Percentiles rank a stretch among this genome's conserved stretches.
phyloP scores from a whole-genome alignment of 2,329 filamentous ascomycete species.

The Colletotrichum australisinense region DNA sequence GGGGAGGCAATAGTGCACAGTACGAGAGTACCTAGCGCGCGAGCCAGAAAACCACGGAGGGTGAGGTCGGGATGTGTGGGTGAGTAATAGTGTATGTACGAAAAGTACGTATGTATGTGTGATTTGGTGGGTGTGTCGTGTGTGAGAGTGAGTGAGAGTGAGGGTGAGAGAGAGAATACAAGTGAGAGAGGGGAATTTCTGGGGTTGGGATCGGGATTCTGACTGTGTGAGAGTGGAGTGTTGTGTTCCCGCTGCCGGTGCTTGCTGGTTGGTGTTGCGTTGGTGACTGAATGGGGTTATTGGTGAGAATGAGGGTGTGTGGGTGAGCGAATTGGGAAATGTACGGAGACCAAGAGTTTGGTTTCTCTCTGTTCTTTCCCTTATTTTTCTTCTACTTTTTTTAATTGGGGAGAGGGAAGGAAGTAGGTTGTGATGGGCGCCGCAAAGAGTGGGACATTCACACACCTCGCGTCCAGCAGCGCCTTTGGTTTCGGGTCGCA shows the following conservation, averaged over 20 bases:
- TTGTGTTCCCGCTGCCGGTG: conserved; percentile 21
- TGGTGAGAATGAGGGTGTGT: not conserved
- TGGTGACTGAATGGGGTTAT: conserved; percentile 10
- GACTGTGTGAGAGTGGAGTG: conserved; percentile 2
- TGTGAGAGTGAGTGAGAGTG: not conserved
- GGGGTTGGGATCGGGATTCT: conserved; percentile 15
- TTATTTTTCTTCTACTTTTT: not conserved
- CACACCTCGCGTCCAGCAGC: not conserved
- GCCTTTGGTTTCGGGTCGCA: not conserved
- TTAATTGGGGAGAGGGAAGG: not conserved
- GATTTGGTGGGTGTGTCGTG: not conserved
- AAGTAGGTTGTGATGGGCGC: not conserved
- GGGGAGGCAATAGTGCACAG: conserved; percentile 25
- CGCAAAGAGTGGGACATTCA: conserved; percentile 11
- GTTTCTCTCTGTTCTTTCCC: not conserved
- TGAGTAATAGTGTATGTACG: too few species aligned
- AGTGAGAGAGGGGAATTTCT: not conserved
- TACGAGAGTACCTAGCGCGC: conserved; percentile 9
- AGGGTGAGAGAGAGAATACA: too few species aligned
- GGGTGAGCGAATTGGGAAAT: not conserved
- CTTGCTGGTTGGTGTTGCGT: conserved; percentile 6
- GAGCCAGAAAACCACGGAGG: not conserved
- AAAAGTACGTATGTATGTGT: too few species aligned
- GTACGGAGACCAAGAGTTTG: conserved; percentile 7
- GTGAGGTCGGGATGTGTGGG: not conserved